Base-by-base conservation (phyloP, 257 asterid species). In the Solanum appendiculatum region DNA sequence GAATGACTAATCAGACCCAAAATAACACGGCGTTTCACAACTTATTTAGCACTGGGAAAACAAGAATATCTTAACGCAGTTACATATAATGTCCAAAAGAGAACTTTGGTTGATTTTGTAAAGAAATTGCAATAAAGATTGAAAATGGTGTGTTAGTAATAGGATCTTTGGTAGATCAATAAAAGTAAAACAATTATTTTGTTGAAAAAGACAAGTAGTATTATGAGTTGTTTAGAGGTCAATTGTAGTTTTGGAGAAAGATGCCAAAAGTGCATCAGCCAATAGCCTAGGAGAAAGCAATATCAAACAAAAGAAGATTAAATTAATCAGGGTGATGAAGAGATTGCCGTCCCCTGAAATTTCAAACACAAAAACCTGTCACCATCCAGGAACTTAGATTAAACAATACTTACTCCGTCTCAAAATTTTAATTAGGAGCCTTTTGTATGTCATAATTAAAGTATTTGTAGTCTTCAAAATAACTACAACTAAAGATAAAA, bases 311-410 rank as follows among this genome's bases (percentile, higher is more conserved):
- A 86, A 88, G 29, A 20, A 81, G 21, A 48, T 51, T 48, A 48
- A 9, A 46, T 3, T 48, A 81, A 20, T 58, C 73, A 64, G 36
- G 16, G 7, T 70, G 63, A 85, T 54, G 66, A 72, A 27, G 90
- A 91, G 83, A 87, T 84, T 92, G 98, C 98, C 97, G 98, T 92
- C 97, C 90, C 16, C 39, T 86, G 80, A 46, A 87, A 90, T 86
- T 91, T 92, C 90, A 87, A 89, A 90, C 82, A 33, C 85, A 85
- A 86, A 37, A 88, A 74, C 85, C 88, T 64, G 86, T 88, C 89
- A 48, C 64, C 84, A 56, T 88, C 92, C 78, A 75, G 54, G 56
- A 69, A 51, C 69, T 27, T 85, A 63, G 20, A 78, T 27, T 27
- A 83, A 64, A 75, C 13, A 9, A 3, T 58, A 60, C 7, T 60